Conservation (phyloP, 345 rosid genomes). For the Salix caprea region DNA sequence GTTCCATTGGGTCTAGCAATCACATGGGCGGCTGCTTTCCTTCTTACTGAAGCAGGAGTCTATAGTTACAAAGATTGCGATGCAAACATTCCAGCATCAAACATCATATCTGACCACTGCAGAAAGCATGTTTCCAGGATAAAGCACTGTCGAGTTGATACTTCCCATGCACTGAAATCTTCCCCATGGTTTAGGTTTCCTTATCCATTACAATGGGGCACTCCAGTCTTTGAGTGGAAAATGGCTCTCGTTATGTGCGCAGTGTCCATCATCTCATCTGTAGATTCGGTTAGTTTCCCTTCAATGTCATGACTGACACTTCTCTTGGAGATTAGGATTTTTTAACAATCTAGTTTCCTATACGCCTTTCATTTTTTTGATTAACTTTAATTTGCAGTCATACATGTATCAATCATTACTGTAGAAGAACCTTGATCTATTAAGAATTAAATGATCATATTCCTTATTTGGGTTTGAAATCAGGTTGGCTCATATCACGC, state of each 20-base stretch:
- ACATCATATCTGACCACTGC: slow-evolving; percentile 79
- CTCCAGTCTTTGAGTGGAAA: slow-evolving; percentile 86
- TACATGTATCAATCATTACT: background rate
- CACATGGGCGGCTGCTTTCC: slow-evolving; percentile 87
- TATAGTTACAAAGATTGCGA: slow-evolving; percentile 85
- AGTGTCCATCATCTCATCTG: slow-evolving; percentile 72
- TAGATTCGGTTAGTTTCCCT: slow-evolving; percentile 74
- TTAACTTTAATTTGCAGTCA: background rate
- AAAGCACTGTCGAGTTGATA: slow-evolving; percentile 84
- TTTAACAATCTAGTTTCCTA: background rate
- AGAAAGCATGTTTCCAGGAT: slow-evolving; percentile 73
- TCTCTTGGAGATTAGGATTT: background rate
- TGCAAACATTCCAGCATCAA: slow-evolving; percentile 65
- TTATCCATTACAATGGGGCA: slow-evolving; percentile 97
- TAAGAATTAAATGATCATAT: background rate
- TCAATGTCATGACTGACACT: background rate
- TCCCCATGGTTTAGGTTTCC: slow-evolving; percentile 98
- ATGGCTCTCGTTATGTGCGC: slow-evolving; percentile 90
- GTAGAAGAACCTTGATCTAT: background rate
- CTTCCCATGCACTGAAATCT: slow-evolving; percentile 72
- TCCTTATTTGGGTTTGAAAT: slow-evolving; percentile 14
- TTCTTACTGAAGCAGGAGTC: slow-evolving; percentile 79
- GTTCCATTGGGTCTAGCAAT: slow-evolving; percentile 94
- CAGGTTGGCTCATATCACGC: slow-evolving; percentile 99
- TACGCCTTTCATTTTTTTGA: background rate